phyloP scores from a whole-genome alignment of 176 grass and related monocot species.

The Zea mays region DNA sequence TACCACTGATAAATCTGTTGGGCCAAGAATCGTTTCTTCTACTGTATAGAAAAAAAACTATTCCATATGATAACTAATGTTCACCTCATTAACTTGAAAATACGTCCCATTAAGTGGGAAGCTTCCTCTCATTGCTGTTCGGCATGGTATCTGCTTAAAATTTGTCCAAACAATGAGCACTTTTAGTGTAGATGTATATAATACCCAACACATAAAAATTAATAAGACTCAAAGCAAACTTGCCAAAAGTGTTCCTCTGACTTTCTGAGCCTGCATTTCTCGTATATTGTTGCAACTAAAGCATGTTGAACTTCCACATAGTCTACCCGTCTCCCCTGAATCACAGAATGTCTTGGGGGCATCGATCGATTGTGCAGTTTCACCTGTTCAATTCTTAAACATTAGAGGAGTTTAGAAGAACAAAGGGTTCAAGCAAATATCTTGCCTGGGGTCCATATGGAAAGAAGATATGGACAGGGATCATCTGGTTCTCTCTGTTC shows the following conservation, averaged over 20 bases:
- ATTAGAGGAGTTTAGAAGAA: conserved; percentile 20
- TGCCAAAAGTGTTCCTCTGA: conserved; percentile 86
- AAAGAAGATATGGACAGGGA: conserved; percentile 78
- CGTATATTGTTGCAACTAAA: conserved; percentile 65
- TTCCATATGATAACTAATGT: conserved; percentile 4
- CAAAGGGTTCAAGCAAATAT: conserved; percentile 30
- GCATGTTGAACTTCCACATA: conserved; percentile 67
- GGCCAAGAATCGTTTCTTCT: conserved; percentile 15
- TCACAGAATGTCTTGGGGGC: conserved; percentile 70
- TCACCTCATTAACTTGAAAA: conserved; percentile 88
- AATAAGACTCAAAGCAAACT: conserved; percentile 7
- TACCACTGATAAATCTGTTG: conserved; percentile 31
- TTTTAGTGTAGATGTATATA: conserved; percentile 32
- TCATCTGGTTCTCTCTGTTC: conserved; percentile 77
- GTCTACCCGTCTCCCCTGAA: conserved; percentile 53
- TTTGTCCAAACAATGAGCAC: conserved; percentile 40
- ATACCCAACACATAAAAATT: conserved; percentile 17
- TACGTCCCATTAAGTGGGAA: conserved; percentile 88
- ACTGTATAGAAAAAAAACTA: neutral
- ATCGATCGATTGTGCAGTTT: conserved; percentile 82
- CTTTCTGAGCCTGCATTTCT: conserved; percentile 66
- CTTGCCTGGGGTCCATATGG: conserved; percentile 89
- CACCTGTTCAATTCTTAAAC: conserved; percentile 48
- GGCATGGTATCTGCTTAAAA: conserved; percentile 77
- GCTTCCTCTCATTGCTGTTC: conserved; percentile 86